Evolutionary conservation across 805 yeast species (phyloP).

Genomic region (Cyberlindnera samutprakarnensis): DNA sequence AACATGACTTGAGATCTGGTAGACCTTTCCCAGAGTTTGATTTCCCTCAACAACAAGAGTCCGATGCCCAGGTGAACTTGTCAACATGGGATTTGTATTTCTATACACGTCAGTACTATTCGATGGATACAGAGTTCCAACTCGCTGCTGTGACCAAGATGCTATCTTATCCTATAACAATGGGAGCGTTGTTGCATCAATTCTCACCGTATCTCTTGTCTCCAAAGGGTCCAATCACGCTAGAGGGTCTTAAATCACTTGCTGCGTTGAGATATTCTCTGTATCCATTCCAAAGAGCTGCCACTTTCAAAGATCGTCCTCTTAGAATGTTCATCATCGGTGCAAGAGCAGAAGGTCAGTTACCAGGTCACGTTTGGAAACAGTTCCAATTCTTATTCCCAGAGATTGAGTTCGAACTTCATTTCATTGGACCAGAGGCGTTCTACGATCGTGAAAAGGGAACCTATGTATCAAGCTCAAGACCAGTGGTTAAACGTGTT

Average conservation of each 20-base stretch:
- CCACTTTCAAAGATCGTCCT: constrained; percentile 74
- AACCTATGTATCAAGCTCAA: constrained; percentile 47
- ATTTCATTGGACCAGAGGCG: constrained; percentile 92
- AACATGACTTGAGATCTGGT: constrained; percentile 91
- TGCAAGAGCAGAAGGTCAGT: constrained; percentile 86
- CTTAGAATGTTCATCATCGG: constrained; percentile 85
- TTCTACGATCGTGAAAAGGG: constrained; percentile 66
- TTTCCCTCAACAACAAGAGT: constrained; percentile 75
- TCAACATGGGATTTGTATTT: constrained; percentile 88
- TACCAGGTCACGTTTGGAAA: constrained; percentile 94
- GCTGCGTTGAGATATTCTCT: constrained; percentile 90
- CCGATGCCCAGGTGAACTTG: constrained; percentile 69
- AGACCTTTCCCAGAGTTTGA: constrained; percentile 93
- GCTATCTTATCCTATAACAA: constrained; percentile 87
- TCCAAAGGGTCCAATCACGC: constrained; percentile 81
- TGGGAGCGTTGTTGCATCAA: constrained; percentile 76
- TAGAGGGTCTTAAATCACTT: constrained; percentile 89
- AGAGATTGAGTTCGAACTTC: constrained; percentile 71
- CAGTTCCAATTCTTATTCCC: constrained; percentile 86
- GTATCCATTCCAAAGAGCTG: constrained; percentile 55
- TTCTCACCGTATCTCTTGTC: constrained; percentile 75
- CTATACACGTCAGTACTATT: constrained; percentile 85
- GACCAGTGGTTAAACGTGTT: constrained; percentile 65
- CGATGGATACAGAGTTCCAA: constrained; percentile 96
- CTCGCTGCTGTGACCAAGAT: constrained; percentile 93